A percentile compares a stretch with the other conserved stretches of the same genome.
Conservation (phyloP, 2,329 filamentous ascomycete species). For the Botrytis aclada region DNA sequence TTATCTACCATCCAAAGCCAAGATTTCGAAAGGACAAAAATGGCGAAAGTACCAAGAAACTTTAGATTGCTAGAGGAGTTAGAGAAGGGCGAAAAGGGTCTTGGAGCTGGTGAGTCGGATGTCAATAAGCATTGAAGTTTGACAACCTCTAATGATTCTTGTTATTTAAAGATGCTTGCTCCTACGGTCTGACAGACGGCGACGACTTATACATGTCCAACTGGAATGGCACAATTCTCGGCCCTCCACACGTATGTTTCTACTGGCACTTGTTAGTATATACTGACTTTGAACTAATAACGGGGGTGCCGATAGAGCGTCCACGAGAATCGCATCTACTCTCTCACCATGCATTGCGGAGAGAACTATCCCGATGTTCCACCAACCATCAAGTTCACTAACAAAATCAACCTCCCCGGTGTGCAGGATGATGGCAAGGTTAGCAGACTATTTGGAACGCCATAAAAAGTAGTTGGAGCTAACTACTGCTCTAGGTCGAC, state of each 20-base stretch:
- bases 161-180: slow-evolving; percentile 74
- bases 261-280: not conserved
- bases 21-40: slow-evolving; percentile 24
- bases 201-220: slow-evolving; percentile 96
- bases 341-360: slow-evolving; percentile 93
- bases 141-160: not conserved
- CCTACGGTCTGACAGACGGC: slow-evolving; percentile 89
- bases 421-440: slow-evolving; percentile 76
- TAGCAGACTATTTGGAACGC: slow-evolving; percentile 27
- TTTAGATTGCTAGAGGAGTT: slow-evolving; percentile 96
- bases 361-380: slow-evolving; percentile 84
- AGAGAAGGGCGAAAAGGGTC: slow-evolving; percentile 97
- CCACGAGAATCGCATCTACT: slow-evolving; percentile 99
- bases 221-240: slow-evolving; percentile 98
- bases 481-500: slow-evolving; percentile 61
- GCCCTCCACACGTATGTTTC: slow-evolving; percentile 81
- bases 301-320: slow-evolving; percentile 60
- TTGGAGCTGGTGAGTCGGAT: slow-evolving; percentile 70
- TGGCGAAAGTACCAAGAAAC: slow-evolving; percentile 82
- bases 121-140: not conserved
- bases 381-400: slow-evolving; percentile 87
- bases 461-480: not conserved
- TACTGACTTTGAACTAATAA: slow-evolving; percentile 8
- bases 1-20: not conserved
- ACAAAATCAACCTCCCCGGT: slow-evolving; percentile 93